Conservation (phyloP, 805 yeast species). For the Suhomyces faveliae region DNA sequence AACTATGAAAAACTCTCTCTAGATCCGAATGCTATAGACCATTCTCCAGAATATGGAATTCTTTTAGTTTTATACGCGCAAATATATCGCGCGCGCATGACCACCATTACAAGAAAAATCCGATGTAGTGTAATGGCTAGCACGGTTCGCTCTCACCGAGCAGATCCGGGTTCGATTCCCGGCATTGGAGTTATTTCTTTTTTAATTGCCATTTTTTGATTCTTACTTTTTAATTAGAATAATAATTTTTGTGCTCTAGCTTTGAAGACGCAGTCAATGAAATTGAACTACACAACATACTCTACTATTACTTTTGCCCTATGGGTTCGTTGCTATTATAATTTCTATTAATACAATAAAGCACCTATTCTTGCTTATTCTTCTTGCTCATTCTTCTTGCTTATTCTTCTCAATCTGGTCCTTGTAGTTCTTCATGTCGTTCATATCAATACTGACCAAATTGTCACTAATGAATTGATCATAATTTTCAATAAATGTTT, state of each 20-base stretch:
- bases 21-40: no score
- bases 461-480: constrained; percentile 5
- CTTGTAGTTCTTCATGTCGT: background rate
- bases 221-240: no score
- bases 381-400: background rate
- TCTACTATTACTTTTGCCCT: background rate
- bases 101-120: background rate
- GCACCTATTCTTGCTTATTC: background rate
- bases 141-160: constrained; percentile 8
- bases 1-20: no score
- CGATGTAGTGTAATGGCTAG: constrained; percentile 10
- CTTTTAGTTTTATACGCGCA: background rate
- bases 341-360: background rate
- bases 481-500: constrained; percentile 3
- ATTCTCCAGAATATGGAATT: no score
- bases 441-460: background rate
- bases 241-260: no score
- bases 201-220: background rate
- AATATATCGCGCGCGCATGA: background rate
- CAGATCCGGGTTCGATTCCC: constrained; percentile 11
- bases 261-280: no score
- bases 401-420: constrained; percentile 1
- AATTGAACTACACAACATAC: background rate
- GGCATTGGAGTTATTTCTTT: constrained; percentile 4
- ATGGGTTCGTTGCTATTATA: background rate